Evolutionary conservation across 768 basidiomycete species (phyloP).

Genomic region (Lactarius sp.): DNA sequence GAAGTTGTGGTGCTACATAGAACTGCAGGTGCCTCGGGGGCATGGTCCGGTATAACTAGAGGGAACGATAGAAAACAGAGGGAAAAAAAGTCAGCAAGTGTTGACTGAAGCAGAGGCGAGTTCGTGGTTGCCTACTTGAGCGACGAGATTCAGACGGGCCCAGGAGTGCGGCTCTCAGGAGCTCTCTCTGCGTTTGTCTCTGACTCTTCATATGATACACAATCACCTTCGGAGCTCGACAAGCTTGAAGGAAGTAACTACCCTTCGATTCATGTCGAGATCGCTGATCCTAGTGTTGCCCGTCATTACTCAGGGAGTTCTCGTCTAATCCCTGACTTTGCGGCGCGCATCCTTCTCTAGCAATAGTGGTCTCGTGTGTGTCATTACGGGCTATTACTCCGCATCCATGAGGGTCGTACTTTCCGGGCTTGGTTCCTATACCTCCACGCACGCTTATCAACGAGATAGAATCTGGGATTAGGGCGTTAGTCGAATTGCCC

Average conservation of each 20-base stretch:
- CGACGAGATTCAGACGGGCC: neutral
- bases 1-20: neutral
- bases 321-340: neutral
- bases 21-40: neutral
- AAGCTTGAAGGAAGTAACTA: neutral
- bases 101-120: neutral
- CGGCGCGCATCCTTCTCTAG: neutral
- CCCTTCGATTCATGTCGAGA: neutral
- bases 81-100: neutral
- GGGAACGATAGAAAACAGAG: neutral
- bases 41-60: neutral
- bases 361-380: neutral
- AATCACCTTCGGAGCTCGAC: neutral
- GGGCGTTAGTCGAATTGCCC: neutral
- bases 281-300: neutral
- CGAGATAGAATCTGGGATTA: neutral
- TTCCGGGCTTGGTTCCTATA: neutral
- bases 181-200: neutral
- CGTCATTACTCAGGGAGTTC: neutral
- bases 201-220: neutral
- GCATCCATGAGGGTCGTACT: neutral
- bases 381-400: neutral
- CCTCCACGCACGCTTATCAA: neutral
- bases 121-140: neutral
- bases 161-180: neutral